phyloP scores from a whole-genome alignment of 495 filamentous ascomycete genomes.

The Schizothecium vesticola region DNA sequence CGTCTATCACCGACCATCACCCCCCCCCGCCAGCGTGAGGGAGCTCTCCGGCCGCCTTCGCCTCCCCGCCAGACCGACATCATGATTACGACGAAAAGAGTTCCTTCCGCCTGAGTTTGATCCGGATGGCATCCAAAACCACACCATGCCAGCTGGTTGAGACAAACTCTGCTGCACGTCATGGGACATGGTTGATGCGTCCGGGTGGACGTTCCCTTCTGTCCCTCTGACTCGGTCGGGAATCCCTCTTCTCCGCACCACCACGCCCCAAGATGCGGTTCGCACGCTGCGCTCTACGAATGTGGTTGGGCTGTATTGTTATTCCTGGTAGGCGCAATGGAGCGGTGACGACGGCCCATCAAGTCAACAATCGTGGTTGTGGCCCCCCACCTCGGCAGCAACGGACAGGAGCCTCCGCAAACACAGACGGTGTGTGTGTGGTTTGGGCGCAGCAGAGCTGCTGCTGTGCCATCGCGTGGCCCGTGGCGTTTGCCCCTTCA shows the following conservation, averaged over 20 bases:
- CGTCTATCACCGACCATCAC: not conserved
- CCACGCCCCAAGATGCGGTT: not conserved
- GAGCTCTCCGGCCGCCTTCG: not conserved
- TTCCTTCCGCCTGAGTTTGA: not conserved
- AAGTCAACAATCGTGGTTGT: not conserved
- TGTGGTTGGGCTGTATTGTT: not conserved
- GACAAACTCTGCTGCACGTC: conserved; percentile 3
- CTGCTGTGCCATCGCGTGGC: not conserved
- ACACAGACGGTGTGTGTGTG: not conserved
- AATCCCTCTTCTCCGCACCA: not conserved
- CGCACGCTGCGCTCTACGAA: not conserved
- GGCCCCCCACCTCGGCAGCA: not conserved
- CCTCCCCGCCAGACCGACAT: not conserved
- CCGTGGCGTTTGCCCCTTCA: not conserved
- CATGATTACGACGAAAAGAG: not conserved
- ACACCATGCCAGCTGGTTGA: not conserved
- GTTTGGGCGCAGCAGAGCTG: not conserved
- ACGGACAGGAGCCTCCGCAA: conserved; percentile 5
- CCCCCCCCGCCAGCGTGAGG: not conserved
- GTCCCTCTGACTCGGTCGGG: not conserved
- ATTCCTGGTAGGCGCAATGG: not conserved
- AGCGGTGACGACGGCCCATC: not conserved
- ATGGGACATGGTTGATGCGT: conserved; percentile 6
- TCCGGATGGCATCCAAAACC: not conserved
- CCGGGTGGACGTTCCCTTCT: not conserved